These are phyloP conservation scores for Tagetes erecta DNA, from an alignment of 129 eudicot genomes.

Conservation along the genomic window DNA sequence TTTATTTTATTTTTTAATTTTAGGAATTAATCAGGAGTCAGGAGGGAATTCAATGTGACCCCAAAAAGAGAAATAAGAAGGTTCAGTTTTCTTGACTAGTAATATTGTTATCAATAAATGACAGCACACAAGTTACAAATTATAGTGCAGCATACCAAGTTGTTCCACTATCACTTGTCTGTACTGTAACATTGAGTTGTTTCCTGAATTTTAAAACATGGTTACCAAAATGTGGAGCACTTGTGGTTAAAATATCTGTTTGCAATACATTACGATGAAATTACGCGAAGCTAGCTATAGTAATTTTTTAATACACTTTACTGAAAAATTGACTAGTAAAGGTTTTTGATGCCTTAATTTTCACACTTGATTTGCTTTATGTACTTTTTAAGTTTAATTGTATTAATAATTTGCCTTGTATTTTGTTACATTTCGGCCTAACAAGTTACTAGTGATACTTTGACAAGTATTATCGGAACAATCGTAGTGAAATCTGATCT, in stretches of 20 bases:
- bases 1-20: too few relatives aligned
- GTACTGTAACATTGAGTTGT: conserved; percentile 3
- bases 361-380: neutral
- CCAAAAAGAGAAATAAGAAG: conserved; percentile 12
- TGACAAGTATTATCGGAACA: too few relatives aligned
- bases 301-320: neutral
- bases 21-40: too few relatives aligned
- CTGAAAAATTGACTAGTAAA: neutral
- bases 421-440: too few relatives aligned
- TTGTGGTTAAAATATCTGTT: conserved; percentile 9
- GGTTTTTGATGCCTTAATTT: neutral
- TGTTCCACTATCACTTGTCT: conserved; percentile 40
- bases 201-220: neutral
- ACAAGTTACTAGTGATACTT: too few relatives aligned
- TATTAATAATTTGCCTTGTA: too few relatives aligned
- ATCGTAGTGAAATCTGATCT: too few relatives aligned
- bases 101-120: too few relatives aligned
- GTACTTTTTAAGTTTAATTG: too few relatives aligned
- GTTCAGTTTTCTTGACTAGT: neutral
- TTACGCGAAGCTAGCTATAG: neutral
- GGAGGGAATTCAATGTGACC: neutral
- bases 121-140: neutral
- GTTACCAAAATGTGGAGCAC: neutral
- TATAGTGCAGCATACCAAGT: conserved; percentile 32
- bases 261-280: neutral